Conservation (phyloP, 768 basidiomycete genomes). For the Amanita brunnescens region DNA sequence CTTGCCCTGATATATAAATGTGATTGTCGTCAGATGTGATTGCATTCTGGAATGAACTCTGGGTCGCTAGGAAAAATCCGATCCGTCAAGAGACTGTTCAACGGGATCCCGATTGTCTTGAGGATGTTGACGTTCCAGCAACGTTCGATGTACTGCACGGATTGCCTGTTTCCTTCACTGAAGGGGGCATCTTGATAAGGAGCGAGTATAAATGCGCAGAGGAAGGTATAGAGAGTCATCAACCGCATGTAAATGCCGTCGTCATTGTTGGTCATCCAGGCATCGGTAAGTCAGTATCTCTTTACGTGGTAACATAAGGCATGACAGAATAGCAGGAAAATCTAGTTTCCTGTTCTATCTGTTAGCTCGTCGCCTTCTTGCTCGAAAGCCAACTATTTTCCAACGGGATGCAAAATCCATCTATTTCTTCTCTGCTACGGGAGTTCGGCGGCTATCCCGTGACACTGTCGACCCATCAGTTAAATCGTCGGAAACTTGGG, state of each 20-base stretch:
- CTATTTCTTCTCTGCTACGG: conserved; percentile 4
- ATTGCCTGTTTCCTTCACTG: conserved; percentile 1
- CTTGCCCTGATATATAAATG: not conserved
- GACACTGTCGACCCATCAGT: not conserved
- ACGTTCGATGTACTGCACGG: conserved; percentile 5
- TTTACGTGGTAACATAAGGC: not conserved
- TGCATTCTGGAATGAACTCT: not conserved
- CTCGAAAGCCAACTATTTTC: conserved; percentile 4
- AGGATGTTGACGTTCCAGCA: conserved; percentile 8
- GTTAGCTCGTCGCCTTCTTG: conserved; percentile 4
- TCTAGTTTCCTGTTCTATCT: conserved; percentile 6
- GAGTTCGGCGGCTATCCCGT: not conserved
- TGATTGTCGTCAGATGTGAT: not conserved
- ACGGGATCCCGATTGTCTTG: conserved; percentile 6
- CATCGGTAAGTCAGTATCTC: conserved; percentile 1
- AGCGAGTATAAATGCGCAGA: conserved; percentile 4
- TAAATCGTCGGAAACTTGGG: not conserved
- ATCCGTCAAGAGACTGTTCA: conserved; percentile 5
- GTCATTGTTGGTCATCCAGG: conserved; percentile 4
- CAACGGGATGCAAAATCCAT: conserved; percentile 2
- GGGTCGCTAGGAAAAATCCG: conserved; percentile 6
- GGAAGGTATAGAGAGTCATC: not conserved
- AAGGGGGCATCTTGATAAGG: conserved; percentile 6
- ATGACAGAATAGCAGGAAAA: conserved; percentile 3
- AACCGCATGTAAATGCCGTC: not conserved